Evolutionary conservation across 2,329 filamentous ascomycete species (phyloP), one percentile per base, ranked within the genome.

Genomic region (Trichophyton benhamiae): DNA sequence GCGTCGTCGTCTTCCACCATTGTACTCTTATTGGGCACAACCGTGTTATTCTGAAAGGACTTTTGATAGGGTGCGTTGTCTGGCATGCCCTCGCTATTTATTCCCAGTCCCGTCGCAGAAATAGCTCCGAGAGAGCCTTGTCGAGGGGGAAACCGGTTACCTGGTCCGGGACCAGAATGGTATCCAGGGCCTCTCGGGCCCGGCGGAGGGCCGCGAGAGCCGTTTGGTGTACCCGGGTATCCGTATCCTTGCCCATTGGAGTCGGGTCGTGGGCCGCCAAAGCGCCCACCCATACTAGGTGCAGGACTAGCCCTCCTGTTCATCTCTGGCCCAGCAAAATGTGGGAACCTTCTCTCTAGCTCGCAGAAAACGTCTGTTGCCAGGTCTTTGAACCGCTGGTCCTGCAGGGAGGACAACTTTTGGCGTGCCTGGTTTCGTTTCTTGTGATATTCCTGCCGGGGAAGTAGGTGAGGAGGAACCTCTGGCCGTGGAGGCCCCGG

Each of bases 391-490:
- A 99, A 99, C 62, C 92, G 82, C 27, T 89, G 86, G 22, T 88
- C 85, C 2, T 91, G 90, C 13, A 99, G 82, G 0, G 91, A 95
- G 0, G 91, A 92, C 20, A 99, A 83, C 73, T 95, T 95, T 74
- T 96, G 91, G 46, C 94, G 84, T n/a, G 94, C 94, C 73, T 97
- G 91, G 72, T 99, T 99, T 65, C 94, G 87, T 76, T 97, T 99
- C 1, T 91, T 91, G 74, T 99, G 94, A 75, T 97, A 97, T 65
- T 85, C 87, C 66, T 87, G 82, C 72, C 92, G 90, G n/a, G 94
- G 89, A 25, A 89, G 78, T 4, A 99, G 82, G 71, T 85, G 95
- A 11, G 83, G 77, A 1, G 90, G 89, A 66, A 80, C 70, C 72
- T 81, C 72, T 68, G 77, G 66, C 13, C 74, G 74, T 38, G 74